phyloP scores from a whole-genome alignment of 2,329 filamentous ascomycete genomes.

The Colletotrichum nymphaeae region DNA sequence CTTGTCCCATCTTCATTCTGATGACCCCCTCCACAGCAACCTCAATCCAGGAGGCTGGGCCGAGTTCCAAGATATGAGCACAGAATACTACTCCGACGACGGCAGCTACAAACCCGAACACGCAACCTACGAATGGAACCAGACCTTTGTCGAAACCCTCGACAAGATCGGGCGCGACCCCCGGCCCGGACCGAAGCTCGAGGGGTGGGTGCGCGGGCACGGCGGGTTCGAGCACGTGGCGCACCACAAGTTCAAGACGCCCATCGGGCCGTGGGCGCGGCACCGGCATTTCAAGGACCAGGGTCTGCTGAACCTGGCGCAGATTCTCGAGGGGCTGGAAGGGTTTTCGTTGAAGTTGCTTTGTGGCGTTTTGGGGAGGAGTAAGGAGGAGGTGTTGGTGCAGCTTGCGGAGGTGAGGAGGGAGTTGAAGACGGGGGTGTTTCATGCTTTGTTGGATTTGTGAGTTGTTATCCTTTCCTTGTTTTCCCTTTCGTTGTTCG shows the following conservation, averaged over 20 bases:
- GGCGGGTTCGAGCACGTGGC: conserved; percentile 50
- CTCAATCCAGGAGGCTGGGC: conserved; percentile 48
- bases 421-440: conserved; percentile 42
- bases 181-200: conserved; percentile 43
- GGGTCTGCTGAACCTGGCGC: conserved; percentile 26
- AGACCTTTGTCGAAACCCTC: conserved; percentile 39
- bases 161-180: conserved; percentile 42
- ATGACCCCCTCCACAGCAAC: conserved; percentile 39
- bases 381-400: conserved; percentile 41
- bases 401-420: conserved; percentile 43
- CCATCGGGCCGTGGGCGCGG: conserved; percentile 46
- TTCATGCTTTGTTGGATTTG: conserved; percentile 42
- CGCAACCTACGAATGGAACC: conserved; percentile 36
- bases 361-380: conserved; percentile 45
- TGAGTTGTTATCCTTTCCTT: conserved; percentile 21
- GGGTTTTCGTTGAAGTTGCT: conserved; percentile 42
- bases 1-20: background rate
- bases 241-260: conserved; percentile 47
- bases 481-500: background rate
- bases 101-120: conserved; percentile 33
- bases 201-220: conserved; percentile 45
- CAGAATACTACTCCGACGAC: conserved; percentile 39
- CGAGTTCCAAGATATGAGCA: conserved; percentile 41
- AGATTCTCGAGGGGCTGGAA: conserved; percentile 39
- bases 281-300: conserved; percentile 39